These are phyloP conservation scores for Ophiostoma perfectum DNA, from an alignment of 2,329 filamentous ascomycete genomes.

Conservation along the genomic window DNA sequence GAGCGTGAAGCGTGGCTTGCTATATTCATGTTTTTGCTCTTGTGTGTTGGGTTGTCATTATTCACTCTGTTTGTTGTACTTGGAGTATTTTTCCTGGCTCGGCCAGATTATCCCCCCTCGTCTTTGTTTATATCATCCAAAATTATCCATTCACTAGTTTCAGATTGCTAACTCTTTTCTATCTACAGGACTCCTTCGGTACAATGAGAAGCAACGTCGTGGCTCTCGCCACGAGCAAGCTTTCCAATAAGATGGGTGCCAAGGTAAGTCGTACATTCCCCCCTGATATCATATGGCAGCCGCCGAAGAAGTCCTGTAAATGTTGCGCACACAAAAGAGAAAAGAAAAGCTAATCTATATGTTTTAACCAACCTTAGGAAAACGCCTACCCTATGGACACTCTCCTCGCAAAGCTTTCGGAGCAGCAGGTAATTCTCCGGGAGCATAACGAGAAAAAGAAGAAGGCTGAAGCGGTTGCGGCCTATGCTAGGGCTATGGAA, in stretches of 20 bases:
- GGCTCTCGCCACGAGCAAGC: conserved; percentile 48
- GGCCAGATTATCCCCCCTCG: too few species aligned
- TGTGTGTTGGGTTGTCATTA: not conserved
- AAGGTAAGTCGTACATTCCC: conserved; percentile 40
- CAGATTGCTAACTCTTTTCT: not conserved
- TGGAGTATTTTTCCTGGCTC: not conserved
- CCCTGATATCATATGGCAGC: too few species aligned
- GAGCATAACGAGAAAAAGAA: conserved; percentile 54
- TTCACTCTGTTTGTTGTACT: not conserved
- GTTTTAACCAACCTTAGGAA: not conserved
- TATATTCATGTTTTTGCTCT: not conserved
- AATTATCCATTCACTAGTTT: not conserved
- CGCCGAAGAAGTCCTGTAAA: too few species aligned
- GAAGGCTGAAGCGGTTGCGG: conserved; percentile 35
- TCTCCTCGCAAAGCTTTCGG: conserved; percentile 66
- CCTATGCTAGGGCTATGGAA: conserved; percentile 38
- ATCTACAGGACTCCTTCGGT: conserved; percentile 20
- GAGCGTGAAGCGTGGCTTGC: not conserved
- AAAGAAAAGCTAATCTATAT: too few species aligned
- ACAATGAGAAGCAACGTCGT: conserved; percentile 42
- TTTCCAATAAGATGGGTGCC: conserved; percentile 49
- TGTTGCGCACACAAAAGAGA: not conserved
- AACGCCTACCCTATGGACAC: conserved; percentile 60
- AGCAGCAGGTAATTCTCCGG: conserved; percentile 58
- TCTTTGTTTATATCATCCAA: too few species aligned